Evolutionary conservation across 805 yeast species (phyloP), one percentile per base, ranked within the genome.

Genomic region (Groenewaldozyma tartarivorans): DNA sequence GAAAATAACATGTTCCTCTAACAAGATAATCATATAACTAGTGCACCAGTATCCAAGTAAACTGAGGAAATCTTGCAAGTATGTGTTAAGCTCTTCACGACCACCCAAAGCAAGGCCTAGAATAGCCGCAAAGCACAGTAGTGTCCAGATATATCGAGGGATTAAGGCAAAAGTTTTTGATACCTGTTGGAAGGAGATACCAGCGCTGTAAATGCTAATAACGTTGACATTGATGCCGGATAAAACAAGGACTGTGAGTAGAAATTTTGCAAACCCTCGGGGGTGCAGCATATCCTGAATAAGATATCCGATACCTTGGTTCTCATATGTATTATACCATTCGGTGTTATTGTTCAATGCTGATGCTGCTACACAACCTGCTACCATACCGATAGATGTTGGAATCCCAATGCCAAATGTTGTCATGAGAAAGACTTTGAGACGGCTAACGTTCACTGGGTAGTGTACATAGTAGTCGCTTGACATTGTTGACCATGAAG

Each of bases 281-380:
- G 42, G 42, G 20, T 39, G 22, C 11, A 39, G 42, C 18, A 39
- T 39, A 5, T 39, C 42, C 24, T 39, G 43, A 17, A 39, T 39
- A 17, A 39, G 42, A 16, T 37, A 39, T 13, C 42, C 42, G 7
- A 39, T 22, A 11, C 42, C 42, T 16, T 39, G 20, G n/a, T n/a
- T n/a, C 9, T 39, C 36, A 17, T 39, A 39, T 13, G 33, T 21
- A 11, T 15, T 13, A 6, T 18, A 11, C 42, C 42, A 39, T 9
- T 37, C 45, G n/a, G 44, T 31, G 11, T 18, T 5, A 31, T 16
- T 39, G 32, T 39, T 39, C 36, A 39, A 16, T 6, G 42, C 42
- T 11, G 42, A 39, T 5, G 42, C 43, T n/a, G 38, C 42, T 5
- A 37, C 43, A 20, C 42, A 39, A 39, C 42, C 42, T 5, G 44